These are phyloP conservation scores for Fusarium cyanostomum DNA, from an alignment of 2,329 filamentous ascomycete species.

Conservation along the genomic window DNA sequence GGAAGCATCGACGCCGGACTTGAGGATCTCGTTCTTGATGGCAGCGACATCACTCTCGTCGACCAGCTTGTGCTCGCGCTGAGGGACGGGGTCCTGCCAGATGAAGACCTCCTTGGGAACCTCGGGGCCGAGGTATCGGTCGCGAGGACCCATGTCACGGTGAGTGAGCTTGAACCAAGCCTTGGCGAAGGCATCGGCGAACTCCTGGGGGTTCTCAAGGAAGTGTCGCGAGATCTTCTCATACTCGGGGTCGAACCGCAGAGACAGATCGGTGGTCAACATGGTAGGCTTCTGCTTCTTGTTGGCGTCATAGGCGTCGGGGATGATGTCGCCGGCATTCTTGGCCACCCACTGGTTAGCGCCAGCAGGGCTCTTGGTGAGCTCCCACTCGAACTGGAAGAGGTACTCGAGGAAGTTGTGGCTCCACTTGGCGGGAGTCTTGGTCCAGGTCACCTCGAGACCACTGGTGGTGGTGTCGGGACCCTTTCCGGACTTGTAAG, in stretches of 20 bases:
- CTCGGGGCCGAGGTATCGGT: constrained; percentile 79
- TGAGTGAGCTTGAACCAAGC: constrained; percentile 88
- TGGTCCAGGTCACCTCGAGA: constrained; percentile 83
- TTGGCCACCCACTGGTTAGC: constrained; percentile 82
- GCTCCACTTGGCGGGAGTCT: constrained; percentile 72
- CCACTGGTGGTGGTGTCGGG: constrained; percentile 78
- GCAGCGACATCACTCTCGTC: constrained; percentile 68
- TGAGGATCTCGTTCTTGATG: constrained; percentile 75
- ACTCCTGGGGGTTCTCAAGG: constrained; percentile 73
- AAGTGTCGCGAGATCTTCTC: constrained; percentile 80
- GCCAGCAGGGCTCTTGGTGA: constrained; percentile 78
- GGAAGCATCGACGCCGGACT: constrained; percentile 65
- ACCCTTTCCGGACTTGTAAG: constrained; percentile 72
- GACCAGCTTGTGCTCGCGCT: constrained; percentile 65
- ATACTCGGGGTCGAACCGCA: constrained; percentile 77
- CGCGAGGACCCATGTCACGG: constrained; percentile 78
- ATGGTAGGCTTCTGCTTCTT: constrained; percentile 33
- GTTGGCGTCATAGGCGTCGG: constrained; percentile 51
- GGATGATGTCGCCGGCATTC: constrained; percentile 39
- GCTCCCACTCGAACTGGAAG: constrained; percentile 82
- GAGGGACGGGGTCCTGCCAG: constrained; percentile 80
- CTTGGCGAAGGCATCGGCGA: constrained; percentile 74
- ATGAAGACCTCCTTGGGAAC: constrained; percentile 73
- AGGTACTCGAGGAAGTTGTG: constrained; percentile 79
- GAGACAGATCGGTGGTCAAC: constrained; percentile 57